Evolutionary conservation across 2,329 filamentous ascomycete genomes (phyloP), one percentile per base, ranked within the genome.

Genomic region (Aspergillus proliferans): DNA sequence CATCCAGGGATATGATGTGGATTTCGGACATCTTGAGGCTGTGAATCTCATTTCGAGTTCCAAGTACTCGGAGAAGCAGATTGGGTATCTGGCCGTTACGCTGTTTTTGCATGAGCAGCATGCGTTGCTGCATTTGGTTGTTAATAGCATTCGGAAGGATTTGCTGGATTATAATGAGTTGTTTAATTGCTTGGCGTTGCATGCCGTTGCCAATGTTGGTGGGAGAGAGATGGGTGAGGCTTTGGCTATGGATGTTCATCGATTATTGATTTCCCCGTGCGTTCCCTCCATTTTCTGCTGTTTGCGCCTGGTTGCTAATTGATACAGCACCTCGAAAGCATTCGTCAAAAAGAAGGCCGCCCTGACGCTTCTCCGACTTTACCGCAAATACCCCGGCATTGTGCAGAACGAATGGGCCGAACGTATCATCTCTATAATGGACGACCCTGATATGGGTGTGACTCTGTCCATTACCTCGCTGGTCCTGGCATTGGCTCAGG

Each of bases 331-430:
- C 7, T 97, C 92, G 1, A 98, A 97, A 71, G 85, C 93, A 0
- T 98, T 98, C 60, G 93, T 98, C 52, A 98, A 98, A 79, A 98
- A 98, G 75, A 98, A 98, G 78, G 92, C 93, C 1, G 93, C 93
- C 6, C 76, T 98, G 46, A 98, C 93, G 0, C 79, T 98, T 33
- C 81, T 98, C 47, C 87, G 93, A 47, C 74, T 98, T 5, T 98
- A 97, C 71, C 87, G 93, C 59, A 98, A 98, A 74, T 84, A 91
- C 62, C 90, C 92, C 1, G 86, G 84, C 55, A 96, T 98, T 56
- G 87, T 98, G 21, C 91, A 95, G 64, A 87, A 89, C 26, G 91
- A 96, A 74, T 98, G 93, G 93, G 88, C 90, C 6, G 94, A 98
- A 74, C 84, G 93, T 46, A 95, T 98, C 66, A 93, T 98, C 66